These are phyloP conservation scores for Candida adriatica DNA, from an alignment of 805 yeast genomes.

Conservation along the genomic window DNA sequence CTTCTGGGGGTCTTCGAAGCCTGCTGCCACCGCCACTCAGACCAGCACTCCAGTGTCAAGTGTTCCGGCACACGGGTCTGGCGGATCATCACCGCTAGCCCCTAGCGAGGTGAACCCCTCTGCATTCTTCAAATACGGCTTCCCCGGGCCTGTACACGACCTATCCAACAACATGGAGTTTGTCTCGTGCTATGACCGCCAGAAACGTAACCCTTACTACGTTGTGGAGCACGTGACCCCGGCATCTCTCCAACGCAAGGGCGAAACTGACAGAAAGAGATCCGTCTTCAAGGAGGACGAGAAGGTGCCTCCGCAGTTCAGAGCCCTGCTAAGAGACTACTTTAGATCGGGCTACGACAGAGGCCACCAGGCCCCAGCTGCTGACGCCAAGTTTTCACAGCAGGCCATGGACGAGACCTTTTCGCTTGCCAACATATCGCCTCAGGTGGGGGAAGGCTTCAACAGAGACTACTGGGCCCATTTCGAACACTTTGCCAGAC, in stretches of 20 bases:
- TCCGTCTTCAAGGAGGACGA: slow-evolving; percentile 88
- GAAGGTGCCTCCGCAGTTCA: slow-evolving; percentile 62
- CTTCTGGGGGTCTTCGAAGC: slow-evolving; percentile 25
- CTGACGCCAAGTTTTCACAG: slow-evolving; percentile 89
- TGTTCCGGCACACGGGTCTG: too few relatives aligned
- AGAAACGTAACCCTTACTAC: slow-evolving; percentile 81
- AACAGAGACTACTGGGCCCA: slow-evolving; percentile 98
- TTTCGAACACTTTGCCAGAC: slow-evolving; percentile 81
- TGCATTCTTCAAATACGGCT: slow-evolving; percentile 84
- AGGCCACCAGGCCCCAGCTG: slow-evolving; percentile 98
- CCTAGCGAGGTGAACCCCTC: slow-evolving; percentile 51
- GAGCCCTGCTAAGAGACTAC: slow-evolving; percentile 76
- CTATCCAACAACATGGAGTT: slow-evolving; percentile 67
- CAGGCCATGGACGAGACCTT: slow-evolving; percentile 94
- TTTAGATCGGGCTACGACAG: slow-evolving; percentile 94
- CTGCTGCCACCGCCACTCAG: slow-evolving; percentile 6
- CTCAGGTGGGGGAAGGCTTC: slow-evolving; percentile 97
- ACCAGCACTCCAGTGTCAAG: slow-evolving; percentile 6
- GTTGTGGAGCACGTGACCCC: slow-evolving; percentile 82
- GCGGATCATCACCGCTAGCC: slow-evolving; percentile 1
- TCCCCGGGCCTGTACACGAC: slow-evolving; percentile 94
- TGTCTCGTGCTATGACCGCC: slow-evolving; percentile 80
- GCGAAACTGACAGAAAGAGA: slow-evolving; percentile 67
- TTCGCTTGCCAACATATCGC: slow-evolving; percentile 82
- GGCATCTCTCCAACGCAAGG: slow-evolving; percentile 47